Percentiles rank a stretch among this genome's conserved stretches.
These are phyloP conservation scores for Fusarium sp. DNA, from an alignment of 2,329 filamentous ascomycete species.

Conservation along the genomic window DNA sequence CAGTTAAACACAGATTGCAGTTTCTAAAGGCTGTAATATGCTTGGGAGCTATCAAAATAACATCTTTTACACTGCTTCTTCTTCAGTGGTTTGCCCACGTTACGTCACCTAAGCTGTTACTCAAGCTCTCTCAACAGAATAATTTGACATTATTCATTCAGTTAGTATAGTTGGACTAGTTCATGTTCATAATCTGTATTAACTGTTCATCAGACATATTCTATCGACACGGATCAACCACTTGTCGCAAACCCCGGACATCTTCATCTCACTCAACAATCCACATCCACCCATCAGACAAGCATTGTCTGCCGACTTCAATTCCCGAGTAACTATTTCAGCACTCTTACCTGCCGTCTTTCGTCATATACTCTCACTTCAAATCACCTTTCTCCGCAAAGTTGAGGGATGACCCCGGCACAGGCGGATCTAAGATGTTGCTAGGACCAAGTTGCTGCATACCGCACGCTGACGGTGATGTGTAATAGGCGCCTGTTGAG, in stretches of 20 bases:
- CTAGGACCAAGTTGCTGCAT: conserved; percentile 5
- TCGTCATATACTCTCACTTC: not conserved
- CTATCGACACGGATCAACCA: not conserved
- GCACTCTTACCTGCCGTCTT: not conserved
- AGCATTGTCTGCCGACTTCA: conserved; percentile 9
- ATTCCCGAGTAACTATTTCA: conserved; percentile 9
- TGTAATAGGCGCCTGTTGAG: conserved; percentile 9
- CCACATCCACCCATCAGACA: not conserved
- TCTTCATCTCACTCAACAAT: not conserved
- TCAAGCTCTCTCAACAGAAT: not conserved
- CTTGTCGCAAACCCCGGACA: not conserved
- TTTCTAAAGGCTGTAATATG: not conserved
- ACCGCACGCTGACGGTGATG: not conserved
- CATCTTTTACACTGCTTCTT: not conserved
- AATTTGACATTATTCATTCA: not conserved
- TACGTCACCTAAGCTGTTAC: not conserved
- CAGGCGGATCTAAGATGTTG: conserved; percentile 17
- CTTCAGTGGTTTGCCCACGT: not conserved
- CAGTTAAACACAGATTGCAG: no score
- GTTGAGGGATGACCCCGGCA: conserved; percentile 13
- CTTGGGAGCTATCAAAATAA: no score
- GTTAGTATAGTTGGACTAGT: not conserved
- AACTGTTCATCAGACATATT: not conserved
- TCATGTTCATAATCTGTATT: not conserved
- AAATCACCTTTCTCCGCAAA: conserved; percentile 18